Percentiles rank a stretch among this genome's conserved stretches.
Evolutionary conservation across 164 flowering plant genomes (phyloP).

Genomic region (Umbilicus rupestris): DNA sequence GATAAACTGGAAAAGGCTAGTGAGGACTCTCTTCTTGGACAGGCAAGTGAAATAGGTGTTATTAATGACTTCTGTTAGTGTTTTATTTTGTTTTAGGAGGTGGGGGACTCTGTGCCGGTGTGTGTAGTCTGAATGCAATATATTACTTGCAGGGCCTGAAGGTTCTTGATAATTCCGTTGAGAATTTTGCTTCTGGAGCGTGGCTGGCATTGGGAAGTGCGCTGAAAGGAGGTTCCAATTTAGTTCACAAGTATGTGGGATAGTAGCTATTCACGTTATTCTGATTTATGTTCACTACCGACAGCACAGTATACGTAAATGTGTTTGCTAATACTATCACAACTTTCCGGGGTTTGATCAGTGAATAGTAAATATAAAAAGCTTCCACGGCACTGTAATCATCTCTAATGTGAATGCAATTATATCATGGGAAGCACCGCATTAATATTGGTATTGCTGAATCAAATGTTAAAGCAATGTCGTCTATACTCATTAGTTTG

Average conservation of each 20-base stretch:
- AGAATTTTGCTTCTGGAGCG: conserved; percentile 88
- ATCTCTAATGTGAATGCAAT: not conserved
- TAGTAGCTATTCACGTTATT: not conserved
- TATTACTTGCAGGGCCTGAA: conserved; percentile 62
- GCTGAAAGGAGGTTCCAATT: conserved; percentile 62
- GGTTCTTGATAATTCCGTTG: conserved; percentile 79
- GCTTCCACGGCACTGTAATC: not conserved
- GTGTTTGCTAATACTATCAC: not conserved
- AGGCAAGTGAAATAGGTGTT: conserved; percentile 39
- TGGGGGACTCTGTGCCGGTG: not conserved
- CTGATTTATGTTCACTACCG: not conserved
- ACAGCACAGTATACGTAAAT: not conserved
- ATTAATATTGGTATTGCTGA: not conserved
- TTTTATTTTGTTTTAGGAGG: not conserved
- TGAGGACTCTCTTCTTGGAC: conserved; percentile 78
- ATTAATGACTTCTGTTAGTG: not conserved
- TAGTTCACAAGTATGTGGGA: conserved; percentile 68
- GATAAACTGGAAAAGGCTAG: conserved; percentile 85
- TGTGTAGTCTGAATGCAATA: not conserved
- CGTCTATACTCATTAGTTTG: not conserved
- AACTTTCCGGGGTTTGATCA: not conserved
- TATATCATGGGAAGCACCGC: not conserved
- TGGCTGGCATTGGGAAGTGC: conserved; percentile 95
- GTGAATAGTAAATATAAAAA: too few species aligned
- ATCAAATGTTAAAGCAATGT: not conserved